phyloP scores from a whole-genome alignment of 177 flowering plant species.

The Telopea speciosissima region DNA sequence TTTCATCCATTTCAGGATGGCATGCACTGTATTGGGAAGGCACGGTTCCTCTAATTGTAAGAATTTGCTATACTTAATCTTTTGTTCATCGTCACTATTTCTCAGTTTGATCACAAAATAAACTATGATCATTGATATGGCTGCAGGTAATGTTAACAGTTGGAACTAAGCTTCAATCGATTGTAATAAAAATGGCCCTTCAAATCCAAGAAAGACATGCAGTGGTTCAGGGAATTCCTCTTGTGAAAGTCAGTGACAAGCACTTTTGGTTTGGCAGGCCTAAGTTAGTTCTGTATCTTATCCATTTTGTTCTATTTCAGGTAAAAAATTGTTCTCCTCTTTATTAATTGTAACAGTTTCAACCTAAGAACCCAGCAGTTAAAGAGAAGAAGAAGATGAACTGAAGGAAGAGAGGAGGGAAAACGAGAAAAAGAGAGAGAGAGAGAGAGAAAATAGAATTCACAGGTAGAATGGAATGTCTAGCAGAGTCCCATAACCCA shows the following conservation, averaged over 20 bases:
- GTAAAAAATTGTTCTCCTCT: slow-evolving; percentile 27
- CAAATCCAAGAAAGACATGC: slow-evolving; percentile 91
- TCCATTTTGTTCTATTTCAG: slow-evolving; percentile 84
- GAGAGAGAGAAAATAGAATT: too few species aligned
- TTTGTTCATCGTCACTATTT: neutral
- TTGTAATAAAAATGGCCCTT: slow-evolving; percentile 83
- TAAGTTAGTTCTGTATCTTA: slow-evolving; percentile 54
- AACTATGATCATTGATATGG: slow-evolving; percentile 7
- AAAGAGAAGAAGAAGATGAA: too few species aligned
- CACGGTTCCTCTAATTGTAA: slow-evolving; percentile 67
- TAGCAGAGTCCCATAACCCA: too few species aligned
- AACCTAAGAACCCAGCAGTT: too few species aligned
- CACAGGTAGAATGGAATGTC: too few species aligned
- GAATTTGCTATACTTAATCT: slow-evolving; percentile 16
- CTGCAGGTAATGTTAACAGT: slow-evolving; percentile 69
- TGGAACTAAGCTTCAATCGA: slow-evolving; percentile 89
- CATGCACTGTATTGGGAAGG: slow-evolving; percentile 54
- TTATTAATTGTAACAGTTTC: neutral
- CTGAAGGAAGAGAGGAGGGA: too few species aligned
- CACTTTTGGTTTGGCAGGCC: slow-evolving; percentile 91
- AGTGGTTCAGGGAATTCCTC: slow-evolving; percentile 93
- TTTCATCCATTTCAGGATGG: slow-evolving; percentile 57
- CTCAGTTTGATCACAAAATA: neutral
- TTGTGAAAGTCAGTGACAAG: slow-evolving; percentile 76
- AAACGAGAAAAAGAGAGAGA: too few species aligned